These are phyloP conservation scores for Hibiscus trionum DNA, from an alignment of 345 rosid genomes.

Conservation along the genomic window DNA sequence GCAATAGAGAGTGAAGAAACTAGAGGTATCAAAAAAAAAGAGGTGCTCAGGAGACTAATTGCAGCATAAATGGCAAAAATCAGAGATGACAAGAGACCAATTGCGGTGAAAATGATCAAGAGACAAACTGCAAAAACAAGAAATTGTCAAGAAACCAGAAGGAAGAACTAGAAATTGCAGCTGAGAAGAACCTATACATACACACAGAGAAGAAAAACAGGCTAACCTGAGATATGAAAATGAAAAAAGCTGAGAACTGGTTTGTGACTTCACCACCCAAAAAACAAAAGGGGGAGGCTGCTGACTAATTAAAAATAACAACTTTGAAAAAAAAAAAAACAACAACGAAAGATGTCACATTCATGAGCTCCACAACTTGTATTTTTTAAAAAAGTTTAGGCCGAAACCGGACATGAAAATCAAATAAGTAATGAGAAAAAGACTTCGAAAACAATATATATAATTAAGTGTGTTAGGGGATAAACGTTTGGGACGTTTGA, in stretches of 20 bases:
- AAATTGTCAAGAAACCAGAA: background rate
- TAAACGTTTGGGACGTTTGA: background rate
- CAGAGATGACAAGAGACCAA: background rate
- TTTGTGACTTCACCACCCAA: background rate
- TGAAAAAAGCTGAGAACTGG: background rate
- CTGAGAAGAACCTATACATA: background rate
- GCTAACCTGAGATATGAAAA: background rate
- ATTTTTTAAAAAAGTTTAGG: background rate
- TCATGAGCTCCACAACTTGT: conserved; percentile 1
- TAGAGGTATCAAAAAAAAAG: background rate
- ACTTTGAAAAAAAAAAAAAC: background rate
- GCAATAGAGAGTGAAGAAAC: background rate
- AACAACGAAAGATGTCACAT: background rate
- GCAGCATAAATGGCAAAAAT: too few relatives aligned
- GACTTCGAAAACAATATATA: background rate
- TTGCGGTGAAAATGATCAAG: background rate
- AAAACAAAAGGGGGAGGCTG: too few relatives aligned
- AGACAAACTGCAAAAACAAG: background rate
- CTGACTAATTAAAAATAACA: background rate
- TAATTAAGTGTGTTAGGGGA: background rate
- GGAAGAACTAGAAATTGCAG: background rate
- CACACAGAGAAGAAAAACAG: background rate
- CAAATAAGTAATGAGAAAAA: background rate
- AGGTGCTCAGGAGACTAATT: background rate
- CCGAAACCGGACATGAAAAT: background rate